These are phyloP conservation scores for Cordyceps sp. DNA, from an alignment of 2,329 filamentous ascomycete species.

Conservation along the genomic window DNA sequence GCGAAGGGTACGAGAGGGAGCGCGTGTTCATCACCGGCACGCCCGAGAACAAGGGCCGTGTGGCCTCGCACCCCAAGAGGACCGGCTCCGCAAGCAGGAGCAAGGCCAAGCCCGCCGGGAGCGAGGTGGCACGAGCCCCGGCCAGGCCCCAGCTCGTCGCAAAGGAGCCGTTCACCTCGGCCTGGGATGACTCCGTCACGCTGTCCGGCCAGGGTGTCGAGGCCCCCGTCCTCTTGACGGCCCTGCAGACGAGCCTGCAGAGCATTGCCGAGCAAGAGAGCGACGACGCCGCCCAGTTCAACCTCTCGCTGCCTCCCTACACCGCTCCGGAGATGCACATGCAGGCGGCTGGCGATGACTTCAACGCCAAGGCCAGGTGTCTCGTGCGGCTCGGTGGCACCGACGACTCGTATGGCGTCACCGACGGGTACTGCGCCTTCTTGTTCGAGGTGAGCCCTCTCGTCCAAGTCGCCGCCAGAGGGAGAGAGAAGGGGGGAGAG, in stretches of 20 bases:
- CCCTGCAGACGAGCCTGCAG: slow-evolving; percentile 25
- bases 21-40: slow-evolving; percentile 49
- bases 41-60: slow-evolving; percentile 33
- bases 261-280: slow-evolving; percentile 13
- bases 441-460: slow-evolving; percentile 31
- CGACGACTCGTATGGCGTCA: slow-evolving; percentile 11
- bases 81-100: slow-evolving; percentile 15
- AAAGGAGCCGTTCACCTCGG: slow-evolving; percentile 25
- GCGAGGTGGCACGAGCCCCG: neutral
- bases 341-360: slow-evolving; percentile 16
- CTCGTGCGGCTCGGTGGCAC: slow-evolving; percentile 21
- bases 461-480: too few species aligned
- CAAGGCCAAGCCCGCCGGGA: slow-evolving; percentile 6
- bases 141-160: slow-evolving; percentile 15
- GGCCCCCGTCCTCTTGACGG: slow-evolving; percentile 24
- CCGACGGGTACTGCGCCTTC: slow-evolving; percentile 30
- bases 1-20: slow-evolving; percentile 45
- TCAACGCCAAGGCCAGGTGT: slow-evolving; percentile 26
- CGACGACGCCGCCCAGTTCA: slow-evolving; percentile 11
- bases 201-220: slow-evolving; percentile 20
- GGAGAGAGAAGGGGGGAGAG: too few species aligned
- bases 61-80: slow-evolving; percentile 37
- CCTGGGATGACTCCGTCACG: slow-evolving; percentile 30
- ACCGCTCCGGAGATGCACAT: slow-evolving; percentile 20
- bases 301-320: slow-evolving; percentile 22